Evolutionary conservation across 495 filamentous ascomycete species (phyloP).

Genomic region (Penicillium antarcticum): DNA sequence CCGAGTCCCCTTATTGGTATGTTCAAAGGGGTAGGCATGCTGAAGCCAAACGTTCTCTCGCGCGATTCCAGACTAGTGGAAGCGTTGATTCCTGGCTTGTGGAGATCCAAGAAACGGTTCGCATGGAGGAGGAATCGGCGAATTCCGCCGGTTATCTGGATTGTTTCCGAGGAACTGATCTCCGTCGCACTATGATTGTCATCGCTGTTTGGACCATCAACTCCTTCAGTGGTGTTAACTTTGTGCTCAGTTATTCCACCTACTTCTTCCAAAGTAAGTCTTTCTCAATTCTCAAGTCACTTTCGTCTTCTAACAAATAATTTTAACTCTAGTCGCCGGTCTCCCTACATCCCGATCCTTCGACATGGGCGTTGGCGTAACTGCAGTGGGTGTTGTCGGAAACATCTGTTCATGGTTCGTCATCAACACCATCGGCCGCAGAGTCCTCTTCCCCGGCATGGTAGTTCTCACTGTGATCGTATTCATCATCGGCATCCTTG

Average conservation of each 20-base stretch:
- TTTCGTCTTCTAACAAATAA: not conserved
- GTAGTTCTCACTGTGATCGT: constrained; percentile 1
- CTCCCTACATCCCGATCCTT: constrained; percentile 8
- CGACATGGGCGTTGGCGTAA: constrained; percentile 9
- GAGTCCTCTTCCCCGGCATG: constrained; percentile 6
- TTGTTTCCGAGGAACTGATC: constrained; percentile 41
- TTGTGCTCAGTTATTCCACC: constrained; percentile 8
- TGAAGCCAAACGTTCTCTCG: constrained; percentile 29
- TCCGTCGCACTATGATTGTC: constrained; percentile 43
- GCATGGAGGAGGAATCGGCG: constrained; percentile 27
- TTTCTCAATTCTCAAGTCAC: not conserved
- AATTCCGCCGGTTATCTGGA: constrained; percentile 34
- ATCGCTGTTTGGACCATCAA: constrained; percentile 31
- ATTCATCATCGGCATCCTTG: constrained; percentile 6
- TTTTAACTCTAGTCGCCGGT: constrained; percentile 3
- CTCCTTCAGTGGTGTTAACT: constrained; percentile 9
- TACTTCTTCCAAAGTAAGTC: constrained; percentile 10
- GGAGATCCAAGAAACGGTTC: constrained; percentile 26
- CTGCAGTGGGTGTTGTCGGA: constrained; percentile 8
- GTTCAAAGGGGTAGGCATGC: constrained; percentile 36
- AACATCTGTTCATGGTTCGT: constrained; percentile 10
- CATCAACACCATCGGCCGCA: constrained; percentile 5
- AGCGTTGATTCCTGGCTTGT: constrained; percentile 9
- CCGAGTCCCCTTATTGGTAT: constrained; percentile 45
- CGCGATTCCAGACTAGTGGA: constrained; percentile 24